A percentile compares a stretch with the other conserved stretches of the same genome.
Conservation (phyloP, 2,329 filamentous ascomycete genomes). For the Trichoderma cornu-damae region DNA sequence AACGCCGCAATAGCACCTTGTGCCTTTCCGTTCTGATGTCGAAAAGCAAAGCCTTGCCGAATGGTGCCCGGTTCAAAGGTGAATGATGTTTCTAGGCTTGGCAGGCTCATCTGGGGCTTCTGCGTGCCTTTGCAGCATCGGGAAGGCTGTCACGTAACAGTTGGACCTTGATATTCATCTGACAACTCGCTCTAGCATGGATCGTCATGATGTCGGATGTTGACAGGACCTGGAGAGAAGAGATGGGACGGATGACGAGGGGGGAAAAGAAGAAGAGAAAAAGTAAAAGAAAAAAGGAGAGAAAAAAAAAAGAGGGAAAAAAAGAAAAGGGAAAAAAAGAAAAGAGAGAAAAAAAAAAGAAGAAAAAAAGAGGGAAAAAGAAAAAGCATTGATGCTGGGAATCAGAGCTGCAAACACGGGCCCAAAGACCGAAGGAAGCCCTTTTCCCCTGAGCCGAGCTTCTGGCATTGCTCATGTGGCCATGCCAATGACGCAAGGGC, state of each 20-base stretch:
- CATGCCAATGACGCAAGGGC: conserved; percentile 7
- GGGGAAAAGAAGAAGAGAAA: too few relatives aligned
- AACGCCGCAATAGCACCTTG: not conserved
- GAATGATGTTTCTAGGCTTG: not conserved
- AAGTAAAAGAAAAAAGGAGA: not conserved
- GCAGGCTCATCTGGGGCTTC: not conserved
- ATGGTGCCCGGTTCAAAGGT: too few relatives aligned
- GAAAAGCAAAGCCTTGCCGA: not conserved
- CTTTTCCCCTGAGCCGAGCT: not conserved
- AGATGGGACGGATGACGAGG: too few relatives aligned
- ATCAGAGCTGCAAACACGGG: not conserved
- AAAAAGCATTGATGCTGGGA: too few relatives aligned
- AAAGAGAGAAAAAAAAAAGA: not conserved
- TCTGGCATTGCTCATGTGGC: not conserved
- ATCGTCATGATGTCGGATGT: too few relatives aligned
- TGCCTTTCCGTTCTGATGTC: not conserved
- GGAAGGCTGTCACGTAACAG: too few relatives aligned
- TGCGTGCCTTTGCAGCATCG: not conserved
- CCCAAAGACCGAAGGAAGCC: not conserved
- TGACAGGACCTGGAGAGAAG: too few relatives aligned
- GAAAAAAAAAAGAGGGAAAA: not conserved
- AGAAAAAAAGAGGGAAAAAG: too few relatives aligned
- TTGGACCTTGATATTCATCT: too few relatives aligned
- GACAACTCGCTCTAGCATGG: too few relatives aligned
- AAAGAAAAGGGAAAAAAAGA: not conserved